phyloP scores from a whole-genome alignment of 768 basidiomycete species.

The Crassisporium funariophilum region DNA sequence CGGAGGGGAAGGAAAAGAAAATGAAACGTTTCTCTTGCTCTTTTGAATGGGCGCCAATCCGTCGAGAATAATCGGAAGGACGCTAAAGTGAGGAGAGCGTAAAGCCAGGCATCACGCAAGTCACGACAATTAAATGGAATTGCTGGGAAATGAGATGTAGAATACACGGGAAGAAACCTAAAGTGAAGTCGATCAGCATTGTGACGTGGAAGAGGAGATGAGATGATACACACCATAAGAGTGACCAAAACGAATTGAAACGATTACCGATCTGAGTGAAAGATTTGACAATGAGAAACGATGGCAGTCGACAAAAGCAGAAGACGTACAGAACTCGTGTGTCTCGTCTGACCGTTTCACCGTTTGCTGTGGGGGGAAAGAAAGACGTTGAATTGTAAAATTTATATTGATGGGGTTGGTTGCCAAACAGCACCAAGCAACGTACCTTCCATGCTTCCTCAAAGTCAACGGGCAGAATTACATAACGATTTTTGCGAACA shows the following conservation, averaged over 20 bases:
- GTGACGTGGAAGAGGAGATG: neutral
- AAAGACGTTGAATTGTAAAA: constrained; percentile 37
- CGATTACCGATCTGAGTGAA: constrained; percentile 41
- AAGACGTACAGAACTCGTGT: constrained; percentile 87
- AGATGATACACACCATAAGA: constrained; percentile 25
- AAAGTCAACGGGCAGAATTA: constrained; percentile 95
- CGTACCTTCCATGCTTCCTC: constrained; percentile 99
- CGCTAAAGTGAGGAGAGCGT: constrained; percentile 87
- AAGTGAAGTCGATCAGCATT: constrained; percentile 5
- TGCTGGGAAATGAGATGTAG: constrained; percentile 4
- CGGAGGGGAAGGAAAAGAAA: constrained; percentile 31
- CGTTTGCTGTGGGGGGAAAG: constrained; percentile 69
- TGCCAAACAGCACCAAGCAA: constrained; percentile 58
- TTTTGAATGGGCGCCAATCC: constrained; percentile 81
- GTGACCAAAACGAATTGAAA: no score
- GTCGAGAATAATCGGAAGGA: constrained; percentile 58
- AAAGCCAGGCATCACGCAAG: constrained; percentile 7
- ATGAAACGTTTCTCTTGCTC: constrained; percentile 62
- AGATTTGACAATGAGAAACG: constrained; percentile 10
- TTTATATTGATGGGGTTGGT: constrained; percentile 22
- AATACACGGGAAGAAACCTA: constrained; percentile 23
- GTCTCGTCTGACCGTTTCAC: constrained; percentile 97
- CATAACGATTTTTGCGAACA: constrained; percentile 97
- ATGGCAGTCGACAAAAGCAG: constrained; percentile 1
- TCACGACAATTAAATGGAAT: constrained; percentile 14